These are phyloP conservation scores for Sporobolomyces phaffii DNA, from an alignment of 768 basidiomycete species.

Conservation along the genomic window DNA sequence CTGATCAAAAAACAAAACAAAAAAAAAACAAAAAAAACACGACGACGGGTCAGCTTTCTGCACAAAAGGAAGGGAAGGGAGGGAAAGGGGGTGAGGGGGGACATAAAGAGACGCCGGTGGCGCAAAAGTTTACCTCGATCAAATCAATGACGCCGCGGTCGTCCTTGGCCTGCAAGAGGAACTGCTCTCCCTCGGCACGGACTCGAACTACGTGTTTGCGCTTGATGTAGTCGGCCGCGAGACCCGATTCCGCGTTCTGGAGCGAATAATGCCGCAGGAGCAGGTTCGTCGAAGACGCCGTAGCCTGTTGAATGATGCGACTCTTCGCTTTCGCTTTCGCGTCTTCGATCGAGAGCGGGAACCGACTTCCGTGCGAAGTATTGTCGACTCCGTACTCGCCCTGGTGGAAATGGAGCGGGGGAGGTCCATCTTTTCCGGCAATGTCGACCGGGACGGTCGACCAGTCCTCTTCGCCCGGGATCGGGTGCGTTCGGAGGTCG, in stretches of 20 bases:
- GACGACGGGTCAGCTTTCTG: slow-evolving; percentile 5
- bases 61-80: background rate
- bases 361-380: background rate
- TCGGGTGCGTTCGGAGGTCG: slow-evolving; percentile 45
- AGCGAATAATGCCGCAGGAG: slow-evolving; percentile 43
- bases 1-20: no score
- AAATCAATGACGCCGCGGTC: slow-evolving; percentile 81
- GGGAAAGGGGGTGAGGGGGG: slow-evolving; percentile 47
- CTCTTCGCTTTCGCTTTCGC: slow-evolving; percentile 35
- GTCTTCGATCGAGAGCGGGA: slow-evolving; percentile 28
- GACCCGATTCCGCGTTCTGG: slow-evolving; percentile 56
- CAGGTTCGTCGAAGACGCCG: slow-evolving; percentile 20
- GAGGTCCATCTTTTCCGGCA: slow-evolving; percentile 25
- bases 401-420: slow-evolving; percentile 36
- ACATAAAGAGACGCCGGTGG: no score
- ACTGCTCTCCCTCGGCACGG: slow-evolving; percentile 90
- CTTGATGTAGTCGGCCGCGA: slow-evolving; percentile 92
- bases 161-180: slow-evolving; percentile 80
- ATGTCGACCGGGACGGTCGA: slow-evolving; percentile 12
- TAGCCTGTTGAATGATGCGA: slow-evolving; percentile 25
- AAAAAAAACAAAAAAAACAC: no score
- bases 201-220: slow-evolving; percentile 88
- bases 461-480: slow-evolving; percentile 38
- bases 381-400: slow-evolving; percentile 32
- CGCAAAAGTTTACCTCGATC: slow-evolving; percentile 74